Evolutionary conservation across 768 basidiomycete genomes (phyloP).

Genomic region (Tulasnella sp.): DNA sequence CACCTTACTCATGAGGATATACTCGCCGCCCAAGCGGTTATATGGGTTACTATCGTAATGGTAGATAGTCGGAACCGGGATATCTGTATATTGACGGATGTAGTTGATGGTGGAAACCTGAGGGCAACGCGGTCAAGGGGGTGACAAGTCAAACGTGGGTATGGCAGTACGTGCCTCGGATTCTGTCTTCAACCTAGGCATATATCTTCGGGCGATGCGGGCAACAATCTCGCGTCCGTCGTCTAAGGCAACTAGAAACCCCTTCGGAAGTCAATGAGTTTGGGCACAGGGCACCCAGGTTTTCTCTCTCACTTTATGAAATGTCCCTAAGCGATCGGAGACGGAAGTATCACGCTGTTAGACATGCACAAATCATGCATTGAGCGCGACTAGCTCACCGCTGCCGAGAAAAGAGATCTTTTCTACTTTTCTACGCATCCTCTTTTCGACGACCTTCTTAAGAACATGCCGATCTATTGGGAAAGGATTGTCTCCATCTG

Average conservation of each 20-base stretch:
- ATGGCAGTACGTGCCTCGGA: conserved; percentile 49
- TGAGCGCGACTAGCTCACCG: conserved; percentile 44
- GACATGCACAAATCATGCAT: neutral
- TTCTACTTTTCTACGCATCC: conserved; percentile 60
- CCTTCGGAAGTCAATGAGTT: conserved; percentile 42
- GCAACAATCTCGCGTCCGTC: conserved; percentile 63
- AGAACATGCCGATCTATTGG: conserved; percentile 70
- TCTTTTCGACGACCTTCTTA: conserved; percentile 72
- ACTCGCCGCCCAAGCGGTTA: conserved; percentile 80
- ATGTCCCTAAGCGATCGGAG: conserved; percentile 54
- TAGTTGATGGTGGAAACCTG: conserved; percentile 75
- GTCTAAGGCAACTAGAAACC: conserved; percentile 66
- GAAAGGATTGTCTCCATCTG: conserved; percentile 63
- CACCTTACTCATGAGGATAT: conserved; percentile 83
- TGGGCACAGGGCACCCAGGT: conserved; percentile 6
- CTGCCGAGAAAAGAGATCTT: conserved; percentile 70
- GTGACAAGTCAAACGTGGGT: neutral
- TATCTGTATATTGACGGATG: conserved; percentile 60
- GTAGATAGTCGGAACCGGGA: conserved; percentile 73
- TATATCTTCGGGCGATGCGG: conserved; percentile 76
- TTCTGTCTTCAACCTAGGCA: conserved; percentile 81
- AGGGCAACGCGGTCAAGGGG: neutral
- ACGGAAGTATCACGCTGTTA: neutral
- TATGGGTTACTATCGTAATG: conserved; percentile 78
- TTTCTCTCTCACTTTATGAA: conserved; percentile 63